These are phyloP conservation scores for Starmerella cellae DNA, from an alignment of 805 yeast species.

Conservation along the genomic window DNA sequence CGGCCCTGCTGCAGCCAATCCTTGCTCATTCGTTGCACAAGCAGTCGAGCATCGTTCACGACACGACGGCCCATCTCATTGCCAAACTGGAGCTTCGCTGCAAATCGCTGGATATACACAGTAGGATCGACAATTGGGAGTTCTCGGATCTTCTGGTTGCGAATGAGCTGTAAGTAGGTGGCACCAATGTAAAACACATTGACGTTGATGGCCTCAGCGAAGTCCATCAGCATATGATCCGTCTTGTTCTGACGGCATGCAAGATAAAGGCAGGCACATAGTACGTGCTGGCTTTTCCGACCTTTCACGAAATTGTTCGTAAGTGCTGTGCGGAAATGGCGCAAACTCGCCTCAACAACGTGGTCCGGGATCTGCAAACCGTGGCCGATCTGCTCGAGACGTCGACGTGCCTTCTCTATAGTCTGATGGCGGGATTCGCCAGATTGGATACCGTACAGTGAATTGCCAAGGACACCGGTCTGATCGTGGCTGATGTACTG, in stretches of 20 bases:
- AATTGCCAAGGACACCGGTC: slow-evolving; percentile 50
- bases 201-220: slow-evolving; percentile 76
- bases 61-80: slow-evolving; percentile 48
- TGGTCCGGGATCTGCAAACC: slow-evolving; percentile 71
- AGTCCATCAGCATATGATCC: slow-evolving; percentile 91
- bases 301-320: slow-evolving; percentile 90
- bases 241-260: slow-evolving; percentile 88
- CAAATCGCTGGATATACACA: slow-evolving; percentile 83
- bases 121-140: slow-evolving; percentile 92
- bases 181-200: slow-evolving; percentile 93
- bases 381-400: slow-evolving; percentile 66
- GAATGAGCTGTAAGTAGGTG: slow-evolving; percentile 86
- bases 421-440: slow-evolving; percentile 82
- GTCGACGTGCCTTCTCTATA: slow-evolving; percentile 63
- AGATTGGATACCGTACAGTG: slow-evolving; percentile 34
- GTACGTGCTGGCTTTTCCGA: slow-evolving; percentile 86
- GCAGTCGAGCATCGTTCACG: slow-evolving; percentile 69
- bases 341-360: slow-evolving; percentile 72
- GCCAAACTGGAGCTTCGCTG: slow-evolving; percentile 75
- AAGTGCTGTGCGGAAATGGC: slow-evolving; percentile 80
- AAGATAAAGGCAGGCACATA: slow-evolving; percentile 86
- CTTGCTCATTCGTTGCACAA: slow-evolving; percentile 80
- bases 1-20: slow-evolving; percentile 97
- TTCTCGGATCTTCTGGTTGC: slow-evolving; percentile 58
- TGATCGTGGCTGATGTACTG: slow-evolving; percentile 84